Percentiles rank a stretch among this genome's conserved stretches.
phyloP scores from a whole-genome alignment of 192 early-diverging fungal species.

The Linnemannia elongata region DNA sequence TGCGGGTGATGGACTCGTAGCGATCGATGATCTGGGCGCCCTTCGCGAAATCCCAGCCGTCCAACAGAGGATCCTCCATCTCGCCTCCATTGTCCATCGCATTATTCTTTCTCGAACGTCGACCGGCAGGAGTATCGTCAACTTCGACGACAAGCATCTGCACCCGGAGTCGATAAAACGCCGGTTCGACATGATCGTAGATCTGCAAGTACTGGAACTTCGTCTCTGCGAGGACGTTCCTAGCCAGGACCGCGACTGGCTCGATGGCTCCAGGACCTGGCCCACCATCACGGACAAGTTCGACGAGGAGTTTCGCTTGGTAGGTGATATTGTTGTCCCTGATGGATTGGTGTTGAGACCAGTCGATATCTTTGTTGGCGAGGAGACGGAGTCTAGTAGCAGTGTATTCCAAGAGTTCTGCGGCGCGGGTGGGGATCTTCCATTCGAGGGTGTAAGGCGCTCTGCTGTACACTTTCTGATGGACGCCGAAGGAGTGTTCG shows the following conservation, averaged over 20 bases:
- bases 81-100: background rate
- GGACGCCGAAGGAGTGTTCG: constrained; percentile 38
- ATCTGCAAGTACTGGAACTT: constrained; percentile 37
- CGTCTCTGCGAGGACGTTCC: constrained; percentile 42
- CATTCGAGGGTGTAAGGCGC: constrained; percentile 45
- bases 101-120: background rate
- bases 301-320: constrained; percentile 23
- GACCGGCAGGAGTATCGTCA: constrained; percentile 1
- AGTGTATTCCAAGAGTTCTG: constrained; percentile 32
- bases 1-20: constrained; percentile 45
- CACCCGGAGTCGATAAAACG: constrained; percentile 38
- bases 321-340: constrained; percentile 11
- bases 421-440: constrained; percentile 36
- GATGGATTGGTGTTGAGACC: background rate
- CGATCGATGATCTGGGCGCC: constrained; percentile 34
- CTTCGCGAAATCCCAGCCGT: constrained; percentile 43
- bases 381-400: background rate
- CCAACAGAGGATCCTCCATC: background rate
- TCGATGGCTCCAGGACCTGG: background rate
- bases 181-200: constrained; percentile 29
- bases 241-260: constrained; percentile 17
- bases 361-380: constrained; percentile 18
- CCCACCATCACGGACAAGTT: constrained; percentile 29
- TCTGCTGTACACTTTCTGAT: constrained; percentile 40
- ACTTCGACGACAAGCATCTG: constrained; percentile 47